Evolutionary conservation across 2,329 filamentous ascomycete genomes (phyloP).

Genomic region (Talaromyces marneffei): DNA sequence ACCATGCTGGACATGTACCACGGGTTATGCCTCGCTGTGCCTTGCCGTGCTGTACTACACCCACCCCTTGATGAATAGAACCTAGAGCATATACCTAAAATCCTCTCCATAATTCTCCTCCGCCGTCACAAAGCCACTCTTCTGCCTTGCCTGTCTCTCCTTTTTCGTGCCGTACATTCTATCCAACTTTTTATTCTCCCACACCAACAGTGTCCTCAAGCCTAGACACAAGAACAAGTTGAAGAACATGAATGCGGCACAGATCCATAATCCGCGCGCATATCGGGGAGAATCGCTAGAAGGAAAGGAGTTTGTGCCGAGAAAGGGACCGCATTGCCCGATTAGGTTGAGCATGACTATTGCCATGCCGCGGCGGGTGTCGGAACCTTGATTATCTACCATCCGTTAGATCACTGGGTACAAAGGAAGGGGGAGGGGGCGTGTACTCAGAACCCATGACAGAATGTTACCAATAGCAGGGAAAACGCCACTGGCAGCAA

Average conservation of each 20-base stretch:
- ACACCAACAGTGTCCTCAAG: conserved; percentile 50
- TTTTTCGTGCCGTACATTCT: conserved; percentile 35
- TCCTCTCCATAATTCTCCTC: conserved; percentile 38
- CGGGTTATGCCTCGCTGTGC: background rate
- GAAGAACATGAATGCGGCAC: conserved; percentile 57
- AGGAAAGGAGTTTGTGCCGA: conserved; percentile 61
- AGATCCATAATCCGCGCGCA: conserved; percentile 54
- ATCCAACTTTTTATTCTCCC: conserved; percentile 58
- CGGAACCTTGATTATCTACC: conserved; percentile 61
- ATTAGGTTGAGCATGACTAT: conserved; percentile 64
- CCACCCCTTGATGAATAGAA: background rate
- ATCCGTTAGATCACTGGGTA: background rate
- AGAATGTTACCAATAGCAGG: conserved; percentile 65
- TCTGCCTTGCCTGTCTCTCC: conserved; percentile 11
- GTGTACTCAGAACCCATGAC: conserved; percentile 57
- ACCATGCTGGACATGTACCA: background rate
- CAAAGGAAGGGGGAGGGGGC: background rate
- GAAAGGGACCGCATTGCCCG: conserved; percentile 58
- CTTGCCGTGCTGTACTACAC: background rate
- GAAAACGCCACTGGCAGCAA: conserved; percentile 59
- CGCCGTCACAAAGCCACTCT: conserved; percentile 21
- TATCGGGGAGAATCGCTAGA: conserved; percentile 42
- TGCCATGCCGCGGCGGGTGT: conserved; percentile 60
- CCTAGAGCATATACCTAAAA: conserved; percentile 35
- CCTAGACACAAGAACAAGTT: conserved; percentile 51